phyloP scores from a whole-genome alignment of 140 eudicot species.

The Erigeron philadelphicus region DNA sequence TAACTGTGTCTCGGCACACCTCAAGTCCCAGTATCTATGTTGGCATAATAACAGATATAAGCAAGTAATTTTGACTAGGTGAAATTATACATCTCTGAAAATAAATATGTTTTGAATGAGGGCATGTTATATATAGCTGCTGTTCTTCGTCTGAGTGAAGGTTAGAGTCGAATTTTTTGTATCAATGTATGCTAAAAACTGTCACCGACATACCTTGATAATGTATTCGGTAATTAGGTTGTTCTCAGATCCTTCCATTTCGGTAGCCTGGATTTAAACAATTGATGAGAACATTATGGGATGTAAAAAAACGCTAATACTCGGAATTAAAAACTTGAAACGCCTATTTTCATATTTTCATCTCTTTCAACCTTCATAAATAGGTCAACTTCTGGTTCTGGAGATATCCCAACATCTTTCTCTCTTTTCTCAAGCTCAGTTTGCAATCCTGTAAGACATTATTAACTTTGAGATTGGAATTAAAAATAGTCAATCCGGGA shows the following conservation, averaged over 20 bases:
- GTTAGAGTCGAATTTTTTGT: neutral
- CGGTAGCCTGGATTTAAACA: slow-evolving; percentile 38
- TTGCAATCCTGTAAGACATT: slow-evolving; percentile 35
- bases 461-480: neutral
- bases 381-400: slow-evolving; percentile 55
- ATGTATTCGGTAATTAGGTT: slow-evolving; percentile 67
- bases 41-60: neutral
- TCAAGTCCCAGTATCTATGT: slow-evolving; percentile 47
- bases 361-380: slow-evolving; percentile 53
- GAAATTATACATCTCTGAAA: neutral
- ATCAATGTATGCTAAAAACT: neutral
- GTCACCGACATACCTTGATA: slow-evolving; percentile 50
- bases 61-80: neutral
- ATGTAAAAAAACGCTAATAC: neutral
- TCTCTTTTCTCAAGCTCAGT: slow-evolving; percentile 50
- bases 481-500: neutral
- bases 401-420: slow-evolving; percentile 40
- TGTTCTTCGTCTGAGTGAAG: neutral
- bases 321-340: neutral
- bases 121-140: too few species aligned
- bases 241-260: slow-evolving; percentile 51
- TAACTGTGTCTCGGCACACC: slow-evolving; percentile 42
- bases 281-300: slow-evolving; percentile 3
- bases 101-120: too few species aligned
- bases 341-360: neutral